Percentiles rank a stretch among this genome's conserved stretches.
These are phyloP conservation scores for Penicillium freii DNA, from an alignment of 2,329 filamentous ascomycete species.

Conservation along the genomic window DNA sequence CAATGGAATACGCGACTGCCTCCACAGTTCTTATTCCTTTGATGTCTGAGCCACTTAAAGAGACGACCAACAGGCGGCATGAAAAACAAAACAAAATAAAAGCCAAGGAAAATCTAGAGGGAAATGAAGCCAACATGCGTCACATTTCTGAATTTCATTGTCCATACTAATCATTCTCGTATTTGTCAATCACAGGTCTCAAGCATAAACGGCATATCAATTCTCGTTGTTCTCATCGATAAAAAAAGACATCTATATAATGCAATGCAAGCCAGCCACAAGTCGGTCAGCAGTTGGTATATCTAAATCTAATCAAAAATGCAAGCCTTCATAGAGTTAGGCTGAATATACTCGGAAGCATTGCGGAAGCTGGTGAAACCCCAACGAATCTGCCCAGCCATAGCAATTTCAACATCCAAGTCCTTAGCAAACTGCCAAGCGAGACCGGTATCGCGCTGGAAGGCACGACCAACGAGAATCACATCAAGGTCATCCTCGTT, in stretches of 20 bases:
- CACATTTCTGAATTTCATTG: not conserved
- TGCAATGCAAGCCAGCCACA: not conserved
- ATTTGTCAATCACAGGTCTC: not conserved
- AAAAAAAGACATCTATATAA: not conserved
- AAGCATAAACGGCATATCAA: not conserved
- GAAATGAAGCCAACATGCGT: not conserved
- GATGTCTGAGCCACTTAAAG: not conserved
- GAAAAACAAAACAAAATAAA: no score
- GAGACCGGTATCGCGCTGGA: constrained; percentile 27
- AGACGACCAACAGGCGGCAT: not conserved
- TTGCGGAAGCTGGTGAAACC: constrained; percentile 31
- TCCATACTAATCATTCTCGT: not conserved
- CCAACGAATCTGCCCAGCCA: constrained; percentile 35
- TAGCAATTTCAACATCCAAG: constrained; percentile 30
- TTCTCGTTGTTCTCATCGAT: not conserved
- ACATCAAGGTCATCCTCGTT: constrained; percentile 60
- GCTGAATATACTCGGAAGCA: constrained; percentile 28
- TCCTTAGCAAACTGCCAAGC: constrained; percentile 32
- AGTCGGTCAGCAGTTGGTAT: constrained; percentile 2
- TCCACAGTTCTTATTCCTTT: not conserved
- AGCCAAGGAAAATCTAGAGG: not conserved
- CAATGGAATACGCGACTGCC: not conserved
- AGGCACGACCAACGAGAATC: constrained; percentile 51
- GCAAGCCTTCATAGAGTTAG: constrained; percentile 25
- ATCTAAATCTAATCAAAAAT: constrained; percentile 28